Evolutionary conservation across 495 filamentous ascomycete species (phyloP).

Genomic region (Neohortaea acidophila): DNA sequence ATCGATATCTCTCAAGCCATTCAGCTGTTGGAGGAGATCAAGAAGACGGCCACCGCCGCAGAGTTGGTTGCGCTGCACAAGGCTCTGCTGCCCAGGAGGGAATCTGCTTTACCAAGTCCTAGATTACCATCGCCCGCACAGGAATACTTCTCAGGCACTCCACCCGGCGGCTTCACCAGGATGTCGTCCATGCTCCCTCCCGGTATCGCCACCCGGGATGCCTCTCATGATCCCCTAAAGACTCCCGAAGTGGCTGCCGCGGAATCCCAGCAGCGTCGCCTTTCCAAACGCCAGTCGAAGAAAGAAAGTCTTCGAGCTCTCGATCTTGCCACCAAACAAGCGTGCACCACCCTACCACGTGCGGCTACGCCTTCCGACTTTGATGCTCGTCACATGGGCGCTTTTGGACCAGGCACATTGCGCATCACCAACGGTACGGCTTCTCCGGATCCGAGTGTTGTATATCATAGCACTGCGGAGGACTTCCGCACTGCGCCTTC

Average conservation of each 20-base stretch:
- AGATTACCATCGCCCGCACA: too few relatives aligned
- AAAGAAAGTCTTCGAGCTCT: slow-evolving; percentile 9
- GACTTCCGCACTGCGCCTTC: too few relatives aligned
- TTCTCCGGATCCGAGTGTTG: slow-evolving; percentile 24
- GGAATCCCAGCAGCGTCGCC: too few relatives aligned
- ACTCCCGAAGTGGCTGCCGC: too few relatives aligned
- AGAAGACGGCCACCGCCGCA: slow-evolving; percentile 25
- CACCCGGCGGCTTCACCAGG: slow-evolving; percentile 8
- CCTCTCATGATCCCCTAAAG: slow-evolving; percentile 14
- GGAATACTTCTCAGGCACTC: slow-evolving; percentile 9
- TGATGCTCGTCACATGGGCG: slow-evolving; percentile 22
- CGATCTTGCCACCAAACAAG: slow-evolving; percentile 17
- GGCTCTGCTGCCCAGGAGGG: slow-evolving; percentile 19
- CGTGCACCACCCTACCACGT: slow-evolving; percentile 11
- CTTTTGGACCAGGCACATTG: slow-evolving; percentile 25
- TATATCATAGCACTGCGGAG: too few relatives aligned
- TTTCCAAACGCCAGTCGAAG: too few relatives aligned
- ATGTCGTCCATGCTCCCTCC: slow-evolving; percentile 20
- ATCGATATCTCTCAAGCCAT: slow-evolving; percentile 25
- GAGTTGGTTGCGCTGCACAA: slow-evolving; percentile 25
- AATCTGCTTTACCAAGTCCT: slow-evolving; percentile 5
- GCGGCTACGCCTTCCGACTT: slow-evolving; percentile 24
- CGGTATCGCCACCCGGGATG: slow-evolving; percentile 22
- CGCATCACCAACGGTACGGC: slow-evolving; percentile 27
- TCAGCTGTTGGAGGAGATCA: slow-evolving; percentile 23